Evolutionary conservation across 202 grass and related monocot genomes (phyloP).

Genomic region (Carex sylvatica): DNA sequence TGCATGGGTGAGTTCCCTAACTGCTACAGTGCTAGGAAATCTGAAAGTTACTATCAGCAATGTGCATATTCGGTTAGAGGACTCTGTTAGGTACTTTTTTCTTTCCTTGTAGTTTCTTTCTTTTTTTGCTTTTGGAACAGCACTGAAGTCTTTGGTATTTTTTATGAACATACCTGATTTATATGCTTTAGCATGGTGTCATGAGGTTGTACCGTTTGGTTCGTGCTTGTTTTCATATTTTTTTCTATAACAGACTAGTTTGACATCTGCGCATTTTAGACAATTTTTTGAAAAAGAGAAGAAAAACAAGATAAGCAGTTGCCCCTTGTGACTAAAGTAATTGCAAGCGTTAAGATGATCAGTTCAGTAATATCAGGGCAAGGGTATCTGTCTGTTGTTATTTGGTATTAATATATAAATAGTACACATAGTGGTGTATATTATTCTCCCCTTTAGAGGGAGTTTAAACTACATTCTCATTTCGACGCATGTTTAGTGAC

Average conservation of each 20-base stretch:
- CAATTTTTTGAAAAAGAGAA: not conserved
- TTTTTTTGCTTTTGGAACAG: slow-evolving; percentile 16
- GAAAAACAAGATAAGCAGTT: slow-evolving; percentile 3
- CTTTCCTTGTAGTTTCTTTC: slow-evolving; percentile 22
- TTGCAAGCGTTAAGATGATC: not conserved
- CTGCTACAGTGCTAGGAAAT: slow-evolving; percentile 93
- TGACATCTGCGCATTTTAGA: not conserved
- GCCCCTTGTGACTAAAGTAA: not conserved
- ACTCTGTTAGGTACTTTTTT: slow-evolving; percentile 71
- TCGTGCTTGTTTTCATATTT: not conserved
- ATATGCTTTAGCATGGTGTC: too few relatives aligned
- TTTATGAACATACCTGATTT: too few relatives aligned
- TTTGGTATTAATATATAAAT: not conserved
- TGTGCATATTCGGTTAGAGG: slow-evolving; percentile 98
- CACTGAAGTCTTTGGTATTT: not conserved
- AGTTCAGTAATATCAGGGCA: not conserved
- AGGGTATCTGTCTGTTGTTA: not conserved
- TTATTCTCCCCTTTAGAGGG: not conserved
- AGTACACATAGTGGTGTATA: not conserved
- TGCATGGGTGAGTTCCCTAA: slow-evolving; percentile 86
- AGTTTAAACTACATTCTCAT: not conserved
- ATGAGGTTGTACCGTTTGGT: not conserved
- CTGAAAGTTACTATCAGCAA: slow-evolving; percentile 98
- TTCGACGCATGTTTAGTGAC: slow-evolving; percentile 1
- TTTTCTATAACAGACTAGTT: not conserved